Base-by-base conservation (phyloP, 2,329 filamentous ascomycete species). In the Elsinoe ampelina region DNA sequence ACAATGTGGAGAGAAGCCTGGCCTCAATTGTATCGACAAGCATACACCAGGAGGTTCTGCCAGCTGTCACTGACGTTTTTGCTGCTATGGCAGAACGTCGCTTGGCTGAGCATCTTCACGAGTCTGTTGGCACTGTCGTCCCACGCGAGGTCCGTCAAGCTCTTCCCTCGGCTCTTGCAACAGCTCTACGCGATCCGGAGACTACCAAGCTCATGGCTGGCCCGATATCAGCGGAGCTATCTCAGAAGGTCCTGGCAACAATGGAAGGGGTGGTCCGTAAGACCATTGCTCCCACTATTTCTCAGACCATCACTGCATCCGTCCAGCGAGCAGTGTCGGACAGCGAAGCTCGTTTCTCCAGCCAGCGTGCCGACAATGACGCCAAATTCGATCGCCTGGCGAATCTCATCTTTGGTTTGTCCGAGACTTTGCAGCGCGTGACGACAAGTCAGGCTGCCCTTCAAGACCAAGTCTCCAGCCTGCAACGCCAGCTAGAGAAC, bases 1-100 rank as follows among this genome's bases (percentile, higher is more conserved):
- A 85, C 59, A 87, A 87, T 57, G 81, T 88, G 20, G 84, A 89
- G 70, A 84, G 86, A 64, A 87, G 88, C 19, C 78, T 96, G 36
- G 78, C 83, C 59, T 84, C 83, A 59, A 87, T 95, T 63, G 84
- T 95, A 52, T 81, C 82, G 47, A 79, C 83, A 48, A 86, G 87
- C 68, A 88, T 95, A 62, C 81, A 88, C 60, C 79, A 83, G 57
- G 79, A 83, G 12, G 82, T 96, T 43, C 76, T 95, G 54, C 92
- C 93, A 10, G 77, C 84, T 32, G 75, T 97, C 57, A 80, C 83
- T 39, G 79, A 84, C 54, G 77, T 84, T 41, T 83, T 87, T 12
- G 78, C 81, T 43, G 80, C 82, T 60, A 80, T 85, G 3, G 77
- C 95, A 26, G 80, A 85, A 56, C 84, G 86, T 60, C 83, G 88